Conservation (phyloP, 2,329 filamentous ascomycete species). For the Fusarium illudens region DNA sequence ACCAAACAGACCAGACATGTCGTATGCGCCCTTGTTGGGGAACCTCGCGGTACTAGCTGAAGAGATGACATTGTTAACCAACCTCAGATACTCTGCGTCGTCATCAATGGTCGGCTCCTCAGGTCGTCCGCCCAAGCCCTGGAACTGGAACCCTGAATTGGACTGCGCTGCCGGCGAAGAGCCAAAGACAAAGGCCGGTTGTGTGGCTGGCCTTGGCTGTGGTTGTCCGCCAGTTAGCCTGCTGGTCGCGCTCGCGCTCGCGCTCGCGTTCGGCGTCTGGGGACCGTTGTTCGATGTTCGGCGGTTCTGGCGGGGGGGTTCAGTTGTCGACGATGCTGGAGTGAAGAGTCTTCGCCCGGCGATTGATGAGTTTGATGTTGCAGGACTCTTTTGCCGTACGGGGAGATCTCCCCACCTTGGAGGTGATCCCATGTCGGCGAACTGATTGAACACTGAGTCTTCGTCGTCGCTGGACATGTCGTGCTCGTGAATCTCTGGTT, state of each 20-base stretch:
- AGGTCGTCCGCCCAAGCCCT: background rate
- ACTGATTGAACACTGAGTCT: background rate
- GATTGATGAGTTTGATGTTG: conserved; percentile 18
- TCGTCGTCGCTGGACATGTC: background rate
- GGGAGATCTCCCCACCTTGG: conserved; percentile 13
- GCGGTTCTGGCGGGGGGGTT: background rate
- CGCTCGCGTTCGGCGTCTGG: background rate
- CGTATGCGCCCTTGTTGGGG: background rate
- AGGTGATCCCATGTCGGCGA: background rate
- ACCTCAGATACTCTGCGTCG: conserved; percentile 15
- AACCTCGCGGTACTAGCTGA: background rate
- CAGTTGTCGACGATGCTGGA: conserved; percentile 3
- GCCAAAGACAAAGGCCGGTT: conserved; percentile 31
- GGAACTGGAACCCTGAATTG: conserved; percentile 18
- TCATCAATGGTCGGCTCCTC: conserved; percentile 9
- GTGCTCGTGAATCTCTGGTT: conserved; percentile 7
- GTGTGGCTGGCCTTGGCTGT: background rate
- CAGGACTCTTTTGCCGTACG: conserved; percentile 20
- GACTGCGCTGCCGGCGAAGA: conserved; percentile 13
- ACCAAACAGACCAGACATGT: conserved; percentile 18
- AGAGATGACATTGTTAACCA: conserved; percentile 19
- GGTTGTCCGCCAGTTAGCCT: background rate
- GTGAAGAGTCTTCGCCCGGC: conserved; percentile 10
- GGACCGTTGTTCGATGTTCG: background rate
- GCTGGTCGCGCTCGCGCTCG: background rate